Evolutionary conservation across 78 protist genomes (phyloP).

Genomic region (Chrysochromulina parva): DNA sequence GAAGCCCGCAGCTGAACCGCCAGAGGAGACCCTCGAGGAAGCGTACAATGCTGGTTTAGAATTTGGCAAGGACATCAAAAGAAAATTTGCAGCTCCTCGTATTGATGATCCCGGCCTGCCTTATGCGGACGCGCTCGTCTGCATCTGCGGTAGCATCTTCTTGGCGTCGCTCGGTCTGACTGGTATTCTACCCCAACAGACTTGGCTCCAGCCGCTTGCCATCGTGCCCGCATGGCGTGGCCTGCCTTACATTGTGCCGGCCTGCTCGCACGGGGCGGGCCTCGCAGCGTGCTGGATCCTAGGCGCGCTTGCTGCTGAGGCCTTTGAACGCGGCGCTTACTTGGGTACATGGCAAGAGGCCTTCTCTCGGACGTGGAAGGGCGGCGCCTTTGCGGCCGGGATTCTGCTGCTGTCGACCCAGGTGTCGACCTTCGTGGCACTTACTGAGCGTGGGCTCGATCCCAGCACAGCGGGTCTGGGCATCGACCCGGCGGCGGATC

Average conservation of each 20-base stretch:
- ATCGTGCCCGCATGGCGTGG: background rate
- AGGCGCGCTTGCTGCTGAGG: background rate
- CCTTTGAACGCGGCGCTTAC: background rate
- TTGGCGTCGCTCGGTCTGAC: background rate
- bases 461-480: background rate
- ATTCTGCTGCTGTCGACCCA: background rate
- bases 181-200: background rate
- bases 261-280: background rate
- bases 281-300: background rate
- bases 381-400: background rate
- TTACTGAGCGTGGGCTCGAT: background rate
- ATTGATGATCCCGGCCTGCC: background rate
- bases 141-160: background rate
- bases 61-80: too few relatives aligned
- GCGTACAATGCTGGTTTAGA: too few relatives aligned
- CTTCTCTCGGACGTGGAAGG: background rate
- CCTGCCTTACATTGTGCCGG: background rate
- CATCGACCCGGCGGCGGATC: background rate
- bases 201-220: background rate
- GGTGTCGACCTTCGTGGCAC: background rate
- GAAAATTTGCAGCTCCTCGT: background rate
- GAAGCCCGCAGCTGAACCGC: too few relatives aligned
- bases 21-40: too few relatives aligned
- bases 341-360: background rate
- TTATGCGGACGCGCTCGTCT: background rate